These are phyloP conservation scores for Panellus pusillus DNA, from an alignment of 768 basidiomycete species.

Conservation along the genomic window DNA sequence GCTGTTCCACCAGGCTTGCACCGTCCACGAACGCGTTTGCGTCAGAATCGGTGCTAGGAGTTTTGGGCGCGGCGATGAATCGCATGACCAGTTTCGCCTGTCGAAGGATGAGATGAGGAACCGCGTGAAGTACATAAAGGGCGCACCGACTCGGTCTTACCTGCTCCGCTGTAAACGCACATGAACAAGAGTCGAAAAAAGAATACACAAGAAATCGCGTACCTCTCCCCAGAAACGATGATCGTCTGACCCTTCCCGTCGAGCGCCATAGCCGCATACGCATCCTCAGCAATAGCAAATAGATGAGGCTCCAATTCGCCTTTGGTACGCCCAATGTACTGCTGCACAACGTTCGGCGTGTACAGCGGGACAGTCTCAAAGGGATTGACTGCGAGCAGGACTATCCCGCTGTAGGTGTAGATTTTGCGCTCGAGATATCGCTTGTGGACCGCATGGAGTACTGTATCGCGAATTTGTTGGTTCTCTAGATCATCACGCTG, in stretches of 20 bases:
- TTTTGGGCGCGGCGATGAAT: constrained; percentile 96
- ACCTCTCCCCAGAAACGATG: constrained; percentile 98
- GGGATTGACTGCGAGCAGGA: constrained; percentile 97
- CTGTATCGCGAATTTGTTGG: constrained; percentile 38
- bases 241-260: constrained; percentile 96
- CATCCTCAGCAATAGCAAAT: constrained; percentile 99
- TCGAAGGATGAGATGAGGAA: constrained; percentile 2
- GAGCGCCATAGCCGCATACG: constrained; percentile 94
- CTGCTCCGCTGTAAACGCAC: constrained; percentile 73
- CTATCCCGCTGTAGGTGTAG: constrained; percentile 98
- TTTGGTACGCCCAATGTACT: constrained; percentile 87
- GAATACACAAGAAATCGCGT: constrained; percentile 26
- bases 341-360: constrained; percentile 94
- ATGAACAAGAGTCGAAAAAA: background rate
- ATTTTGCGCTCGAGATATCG: constrained; percentile 96
- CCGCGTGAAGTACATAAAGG: background rate
- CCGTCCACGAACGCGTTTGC: constrained; percentile 80
- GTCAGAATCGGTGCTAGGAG: constrained; percentile 61
- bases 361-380: constrained; percentile 97
- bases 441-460: constrained; percentile 93
- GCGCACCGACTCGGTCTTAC: constrained; percentile 94
- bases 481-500: constrained; percentile 1
- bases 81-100: constrained; percentile 99
- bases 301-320: constrained; percentile 97
- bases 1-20: constrained; percentile 91